These are phyloP conservation scores for Phytopythium boreale DNA, from an alignment of 352 stramenopile genomes.

Conservation along the genomic window DNA sequence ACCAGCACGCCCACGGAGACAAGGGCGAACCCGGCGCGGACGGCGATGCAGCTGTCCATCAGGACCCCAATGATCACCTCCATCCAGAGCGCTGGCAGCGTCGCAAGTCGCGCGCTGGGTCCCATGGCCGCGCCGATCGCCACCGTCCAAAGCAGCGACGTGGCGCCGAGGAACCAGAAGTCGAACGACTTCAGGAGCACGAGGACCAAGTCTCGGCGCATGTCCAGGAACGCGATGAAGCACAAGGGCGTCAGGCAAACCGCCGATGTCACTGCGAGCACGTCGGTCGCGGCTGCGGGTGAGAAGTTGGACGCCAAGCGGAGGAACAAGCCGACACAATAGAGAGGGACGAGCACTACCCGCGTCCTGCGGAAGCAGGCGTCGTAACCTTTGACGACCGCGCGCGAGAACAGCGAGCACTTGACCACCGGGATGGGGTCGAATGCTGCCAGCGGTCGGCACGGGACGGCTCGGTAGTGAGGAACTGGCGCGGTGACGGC, in stretches of 20 bases:
- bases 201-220: not conserved
- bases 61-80: not conserved
- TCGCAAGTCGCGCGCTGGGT: not conserved
- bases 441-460: constrained; percentile 1
- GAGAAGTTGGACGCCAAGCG: not conserved
- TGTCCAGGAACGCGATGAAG: constrained; percentile 1
- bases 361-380: not conserved
- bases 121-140: not conserved
- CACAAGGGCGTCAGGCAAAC: constrained; percentile 2
- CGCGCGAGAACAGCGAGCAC: not conserved
- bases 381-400: not conserved
- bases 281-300: not conserved
- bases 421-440: constrained; percentile 1
- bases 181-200: constrained; percentile 1
- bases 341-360: not conserved
- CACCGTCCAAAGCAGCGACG: not conserved
- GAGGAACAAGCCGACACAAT: not conserved
- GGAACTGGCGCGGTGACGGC: not conserved
- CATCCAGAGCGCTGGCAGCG: not conserved
- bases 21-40: not conserved
- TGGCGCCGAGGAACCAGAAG: constrained; percentile 5
- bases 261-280: not conserved
- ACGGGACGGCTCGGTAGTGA: not conserved
- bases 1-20: not conserved
- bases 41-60: not conserved